A percentile compares a stretch with the other conserved stretches of the same genome.
phyloP scores from a whole-genome alignment of 1,139 yeast genomes.

The Meyerozyma carpophila region DNA sequence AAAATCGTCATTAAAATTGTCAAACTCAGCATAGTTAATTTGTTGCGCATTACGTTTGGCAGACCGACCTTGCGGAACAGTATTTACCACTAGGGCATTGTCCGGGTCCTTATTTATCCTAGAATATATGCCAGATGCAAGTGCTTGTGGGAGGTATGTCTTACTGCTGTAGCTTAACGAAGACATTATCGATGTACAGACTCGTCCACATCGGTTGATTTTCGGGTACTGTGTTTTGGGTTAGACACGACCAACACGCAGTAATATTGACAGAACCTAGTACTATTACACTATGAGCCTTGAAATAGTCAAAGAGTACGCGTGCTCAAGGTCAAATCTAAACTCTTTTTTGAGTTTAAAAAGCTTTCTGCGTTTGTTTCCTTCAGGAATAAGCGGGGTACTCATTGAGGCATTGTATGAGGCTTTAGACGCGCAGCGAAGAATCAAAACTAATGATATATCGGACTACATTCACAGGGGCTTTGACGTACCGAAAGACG shows the following conservation, averaged over 20 bases:
- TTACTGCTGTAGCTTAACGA: constrained; percentile 4
- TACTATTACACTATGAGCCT: not conserved
- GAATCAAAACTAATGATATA: not conserved
- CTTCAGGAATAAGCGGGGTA: not conserved
- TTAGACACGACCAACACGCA: not conserved
- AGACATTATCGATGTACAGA: not conserved
- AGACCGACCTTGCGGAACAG: constrained; percentile 71
- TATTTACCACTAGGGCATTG: constrained; percentile 49
- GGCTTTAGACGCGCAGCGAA: not conserved
- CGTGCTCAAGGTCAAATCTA: not conserved
- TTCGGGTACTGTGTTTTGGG: not conserved
- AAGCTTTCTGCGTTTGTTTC: not conserved
- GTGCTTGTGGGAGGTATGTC: constrained; percentile 62
- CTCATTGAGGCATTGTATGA: not conserved
- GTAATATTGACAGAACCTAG: not conserved
- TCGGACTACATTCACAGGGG: not conserved
- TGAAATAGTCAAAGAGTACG: not conserved
- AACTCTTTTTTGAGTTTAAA: not conserved
- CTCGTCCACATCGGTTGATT: not conserved
- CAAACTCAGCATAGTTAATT: constrained; percentile 79
- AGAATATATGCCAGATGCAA: constrained; percentile 63
- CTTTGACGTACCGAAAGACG: not conserved
- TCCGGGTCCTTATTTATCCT: constrained; percentile 64
- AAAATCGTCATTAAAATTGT: constrained; percentile 52
- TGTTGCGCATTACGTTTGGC: constrained; percentile 71